Conservation (phyloP, 2,329 filamentous ascomycete species). For the Scleromitrula shiraiana region DNA sequence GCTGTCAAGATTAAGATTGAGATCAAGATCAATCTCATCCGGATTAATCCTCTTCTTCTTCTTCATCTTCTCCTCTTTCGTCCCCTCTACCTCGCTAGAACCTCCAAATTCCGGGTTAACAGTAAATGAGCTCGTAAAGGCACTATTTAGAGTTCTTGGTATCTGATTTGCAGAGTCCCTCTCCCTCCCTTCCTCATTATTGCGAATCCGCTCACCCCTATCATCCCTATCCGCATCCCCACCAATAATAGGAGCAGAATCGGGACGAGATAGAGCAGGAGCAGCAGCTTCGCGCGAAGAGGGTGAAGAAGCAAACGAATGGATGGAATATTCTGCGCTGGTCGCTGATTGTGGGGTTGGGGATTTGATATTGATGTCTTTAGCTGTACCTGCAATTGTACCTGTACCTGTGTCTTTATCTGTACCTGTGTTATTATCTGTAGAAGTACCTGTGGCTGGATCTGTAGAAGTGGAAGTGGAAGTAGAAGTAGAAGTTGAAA, state of each 20-base stretch:
- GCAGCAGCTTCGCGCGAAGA: too few species aligned
- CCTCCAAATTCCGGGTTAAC: too few species aligned
- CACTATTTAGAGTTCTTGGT: too few species aligned
- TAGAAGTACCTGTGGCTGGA: not conserved
- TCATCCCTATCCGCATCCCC: not conserved
- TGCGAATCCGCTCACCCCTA: not conserved
- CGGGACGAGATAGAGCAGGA: conserved; percentile 33
- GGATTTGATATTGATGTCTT: not conserved
- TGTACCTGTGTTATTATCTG: too few species aligned
- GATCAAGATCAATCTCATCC: conserved; percentile 3
- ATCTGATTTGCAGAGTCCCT: too few species aligned
- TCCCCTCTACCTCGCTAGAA: not conserved
- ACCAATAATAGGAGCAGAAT: not conserved
- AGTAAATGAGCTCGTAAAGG: too few species aligned
- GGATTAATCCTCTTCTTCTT: not conserved
- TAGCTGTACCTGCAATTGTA: too few species aligned
- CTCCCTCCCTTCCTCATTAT: not conserved
- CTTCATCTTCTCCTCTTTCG: not conserved
- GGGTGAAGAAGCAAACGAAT: conserved; percentile 2
- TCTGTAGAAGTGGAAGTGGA: not conserved
- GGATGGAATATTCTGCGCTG: conserved; percentile 1
- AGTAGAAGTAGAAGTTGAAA: not conserved
- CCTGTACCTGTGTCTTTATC: too few species aligned
- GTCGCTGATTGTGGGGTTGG: not conserved
- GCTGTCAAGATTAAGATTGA: not conserved